phyloP scores from a whole-genome alignment of 2,329 filamentous ascomycete species.

The Ophiostoma sp. region DNA sequence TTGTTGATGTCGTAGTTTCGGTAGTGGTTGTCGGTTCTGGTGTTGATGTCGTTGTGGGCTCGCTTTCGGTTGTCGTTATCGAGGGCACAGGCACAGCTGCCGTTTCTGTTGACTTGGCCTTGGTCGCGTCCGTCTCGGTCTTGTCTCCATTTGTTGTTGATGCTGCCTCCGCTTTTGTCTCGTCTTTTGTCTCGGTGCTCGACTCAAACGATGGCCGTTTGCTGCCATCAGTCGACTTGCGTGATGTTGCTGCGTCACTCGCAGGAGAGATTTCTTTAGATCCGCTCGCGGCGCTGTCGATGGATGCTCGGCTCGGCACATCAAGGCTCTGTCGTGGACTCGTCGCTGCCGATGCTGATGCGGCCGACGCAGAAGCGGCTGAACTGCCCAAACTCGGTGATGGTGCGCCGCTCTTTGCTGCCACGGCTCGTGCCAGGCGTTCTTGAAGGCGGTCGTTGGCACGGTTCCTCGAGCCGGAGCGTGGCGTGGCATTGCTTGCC shows the following conservation, averaged over 20 bases:
- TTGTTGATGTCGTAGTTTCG: not conserved
- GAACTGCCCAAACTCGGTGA: constrained; percentile 48
- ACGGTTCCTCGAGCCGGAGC: constrained; percentile 63
- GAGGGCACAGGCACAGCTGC: not conserved
- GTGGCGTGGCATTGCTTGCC: constrained; percentile 47
- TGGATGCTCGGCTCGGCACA: constrained; percentile 36
- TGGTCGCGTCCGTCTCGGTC: not conserved
- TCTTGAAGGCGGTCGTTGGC: constrained; percentile 85
- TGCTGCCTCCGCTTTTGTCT: not conserved
- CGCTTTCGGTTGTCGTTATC: not conserved
- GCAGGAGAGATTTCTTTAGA: constrained; percentile 20
- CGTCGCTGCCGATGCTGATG: constrained; percentile 41
- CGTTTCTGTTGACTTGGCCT: not conserved
- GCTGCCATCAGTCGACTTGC: constrained; percentile 28
- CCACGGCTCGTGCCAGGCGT: constrained; percentile 82
- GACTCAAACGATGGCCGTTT: constrained; percentile 26
- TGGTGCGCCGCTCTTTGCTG: constrained; percentile 61
- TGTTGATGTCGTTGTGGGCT: not conserved
- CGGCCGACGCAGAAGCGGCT: constrained; percentile 45
- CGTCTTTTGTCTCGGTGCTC: constrained; percentile 1
- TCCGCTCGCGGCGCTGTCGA: constrained; percentile 34
- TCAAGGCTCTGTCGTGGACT: constrained; percentile 48
- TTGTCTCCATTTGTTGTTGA: not conserved
- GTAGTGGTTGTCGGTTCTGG: not conserved
- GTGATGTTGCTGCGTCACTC: not conserved